These are phyloP conservation scores for Entomortierella parvispora DNA, from an alignment of 192 early-diverging fungal genomes.

Conservation along the genomic window DNA sequence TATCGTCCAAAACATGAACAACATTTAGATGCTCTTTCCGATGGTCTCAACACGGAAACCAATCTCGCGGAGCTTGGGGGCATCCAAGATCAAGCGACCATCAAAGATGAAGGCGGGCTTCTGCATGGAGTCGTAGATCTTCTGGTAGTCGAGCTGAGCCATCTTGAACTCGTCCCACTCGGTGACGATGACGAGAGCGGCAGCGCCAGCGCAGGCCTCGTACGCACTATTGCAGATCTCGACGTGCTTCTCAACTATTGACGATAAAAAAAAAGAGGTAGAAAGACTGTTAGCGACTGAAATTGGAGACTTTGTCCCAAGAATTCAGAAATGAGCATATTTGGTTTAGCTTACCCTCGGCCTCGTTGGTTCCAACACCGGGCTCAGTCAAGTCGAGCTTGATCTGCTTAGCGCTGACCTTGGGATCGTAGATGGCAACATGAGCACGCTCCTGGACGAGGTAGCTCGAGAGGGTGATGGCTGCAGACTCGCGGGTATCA, in stretches of 20 bases:
- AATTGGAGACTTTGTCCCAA: neutral
- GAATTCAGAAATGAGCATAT: too few relatives aligned
- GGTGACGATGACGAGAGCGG: slow-evolving; percentile 83
- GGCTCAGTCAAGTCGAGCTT: slow-evolving; percentile 64
- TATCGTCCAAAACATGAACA: too few relatives aligned
- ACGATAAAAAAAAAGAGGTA: neutral
- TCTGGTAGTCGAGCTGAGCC: slow-evolving; percentile 66
- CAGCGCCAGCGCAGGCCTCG: slow-evolving; percentile 71
- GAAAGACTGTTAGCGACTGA: neutral
- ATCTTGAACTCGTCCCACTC: slow-evolving; percentile 92
- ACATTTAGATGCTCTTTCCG: slow-evolving; percentile 54
- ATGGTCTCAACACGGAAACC: slow-evolving; percentile 81
- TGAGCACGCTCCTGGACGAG: slow-evolving; percentile 79
- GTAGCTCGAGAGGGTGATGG: slow-evolving; percentile 79
- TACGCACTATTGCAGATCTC: slow-evolving; percentile 71
- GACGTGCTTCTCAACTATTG: slow-evolving; percentile 65
- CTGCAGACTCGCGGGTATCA: slow-evolving; percentile 89
- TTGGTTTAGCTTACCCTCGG: slow-evolving; percentile 20
- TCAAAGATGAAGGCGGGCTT: slow-evolving; percentile 91
- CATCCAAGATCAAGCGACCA: slow-evolving; percentile 82
- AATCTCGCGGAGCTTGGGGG: slow-evolving; percentile 67
- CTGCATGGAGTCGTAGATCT: slow-evolving; percentile 73
- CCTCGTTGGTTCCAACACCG: slow-evolving; percentile 54
- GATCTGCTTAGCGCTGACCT: slow-evolving; percentile 79
- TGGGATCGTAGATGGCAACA: slow-evolving; percentile 87